These are phyloP conservation scores for Rhodosporidiobolus odoratus DNA, from an alignment of 768 basidiomycete species.

Conservation along the genomic window DNA sequence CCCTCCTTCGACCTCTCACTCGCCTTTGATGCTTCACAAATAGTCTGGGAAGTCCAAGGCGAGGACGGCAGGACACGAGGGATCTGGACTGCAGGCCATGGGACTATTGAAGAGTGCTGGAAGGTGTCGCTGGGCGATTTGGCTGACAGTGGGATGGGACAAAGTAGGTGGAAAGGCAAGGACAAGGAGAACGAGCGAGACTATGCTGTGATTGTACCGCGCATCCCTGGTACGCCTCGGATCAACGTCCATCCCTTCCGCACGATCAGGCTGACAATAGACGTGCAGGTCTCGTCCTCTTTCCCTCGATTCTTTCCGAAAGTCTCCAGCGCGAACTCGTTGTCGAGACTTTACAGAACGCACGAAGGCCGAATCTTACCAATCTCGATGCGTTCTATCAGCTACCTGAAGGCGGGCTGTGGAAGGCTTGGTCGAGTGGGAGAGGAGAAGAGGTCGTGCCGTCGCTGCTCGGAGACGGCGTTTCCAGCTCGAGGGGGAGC, in stretches of 20 bases:
- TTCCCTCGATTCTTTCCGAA: conserved; percentile 66
- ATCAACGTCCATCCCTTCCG: not conserved
- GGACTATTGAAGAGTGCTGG: conserved; percentile 13
- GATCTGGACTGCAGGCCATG: not conserved
- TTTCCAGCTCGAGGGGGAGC: not conserved
- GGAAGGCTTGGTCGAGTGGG: conserved; percentile 54
- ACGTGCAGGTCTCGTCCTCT: conserved; percentile 67
- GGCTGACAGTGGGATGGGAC: conserved; percentile 16
- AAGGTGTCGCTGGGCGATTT: conserved; percentile 11
- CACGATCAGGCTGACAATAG: not conserved
- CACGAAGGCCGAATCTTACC: conserved; percentile 73
- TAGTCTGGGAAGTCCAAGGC: conserved; percentile 2
- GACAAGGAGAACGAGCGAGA: conserved; percentile 9
- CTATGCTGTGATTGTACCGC: conserved; percentile 25
- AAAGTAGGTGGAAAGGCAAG: conserved; percentile 34
- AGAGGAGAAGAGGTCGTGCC: conserved; percentile 17
- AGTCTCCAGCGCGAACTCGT: conserved; percentile 64
- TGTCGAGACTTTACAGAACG: conserved; percentile 65
- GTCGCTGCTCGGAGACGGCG: not conserved
- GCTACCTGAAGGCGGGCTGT: conserved; percentile 69
- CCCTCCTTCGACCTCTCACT: conserved; percentile 1
- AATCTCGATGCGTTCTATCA: conserved; percentile 82
- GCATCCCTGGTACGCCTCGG: conserved; percentile 20
- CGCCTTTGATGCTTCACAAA: conserved; percentile 11
- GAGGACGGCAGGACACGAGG: conserved; percentile 6